A percentile compares a stretch with the other conserved stretches of the same genome.
These are phyloP conservation scores for Tolypocladium tropicale DNA, from an alignment of 2,329 filamentous ascomycete species.

Conservation along the genomic window DNA sequence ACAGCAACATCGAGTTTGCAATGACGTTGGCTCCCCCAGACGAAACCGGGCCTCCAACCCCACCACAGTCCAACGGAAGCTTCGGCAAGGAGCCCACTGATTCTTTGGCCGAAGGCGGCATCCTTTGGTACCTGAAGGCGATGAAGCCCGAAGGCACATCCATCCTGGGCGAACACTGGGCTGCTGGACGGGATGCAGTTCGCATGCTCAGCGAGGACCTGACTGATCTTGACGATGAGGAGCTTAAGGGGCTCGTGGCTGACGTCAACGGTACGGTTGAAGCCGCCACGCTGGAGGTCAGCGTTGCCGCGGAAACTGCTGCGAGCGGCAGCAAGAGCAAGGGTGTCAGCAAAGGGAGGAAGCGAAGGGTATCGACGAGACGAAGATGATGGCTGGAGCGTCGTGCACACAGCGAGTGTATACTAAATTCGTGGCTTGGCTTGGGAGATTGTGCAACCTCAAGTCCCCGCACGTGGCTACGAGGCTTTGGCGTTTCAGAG, in stretches of 20 bases:
- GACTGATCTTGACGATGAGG: constrained; percentile 86
- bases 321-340: constrained; percentile 15
- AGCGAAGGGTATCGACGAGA: constrained; percentile 24
- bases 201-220: constrained; percentile 71
- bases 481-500: neutral
- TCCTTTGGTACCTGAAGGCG: constrained; percentile 78
- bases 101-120: constrained; percentile 59
- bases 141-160: constrained; percentile 76
- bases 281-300: constrained; percentile 15
- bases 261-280: constrained; percentile 36
- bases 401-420: neutral
- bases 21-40: constrained; percentile 16
- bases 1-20: constrained; percentile 37
- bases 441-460: neutral
- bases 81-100: constrained; percentile 38
- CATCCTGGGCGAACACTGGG: constrained; percentile 56
- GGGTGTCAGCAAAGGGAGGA: constrained; percentile 15
- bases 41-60: constrained; percentile 47
- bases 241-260: constrained; percentile 59
- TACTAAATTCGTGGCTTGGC: neutral
- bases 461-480: neutral
- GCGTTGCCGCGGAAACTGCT: constrained; percentile 11
- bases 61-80: constrained; percentile 54
- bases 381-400: constrained; percentile 17
- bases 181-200: constrained; percentile 56